These are phyloP conservation scores for Geotrichum restrictum DNA, from an alignment of 1,139 yeast genomes.

Conservation along the genomic window DNA sequence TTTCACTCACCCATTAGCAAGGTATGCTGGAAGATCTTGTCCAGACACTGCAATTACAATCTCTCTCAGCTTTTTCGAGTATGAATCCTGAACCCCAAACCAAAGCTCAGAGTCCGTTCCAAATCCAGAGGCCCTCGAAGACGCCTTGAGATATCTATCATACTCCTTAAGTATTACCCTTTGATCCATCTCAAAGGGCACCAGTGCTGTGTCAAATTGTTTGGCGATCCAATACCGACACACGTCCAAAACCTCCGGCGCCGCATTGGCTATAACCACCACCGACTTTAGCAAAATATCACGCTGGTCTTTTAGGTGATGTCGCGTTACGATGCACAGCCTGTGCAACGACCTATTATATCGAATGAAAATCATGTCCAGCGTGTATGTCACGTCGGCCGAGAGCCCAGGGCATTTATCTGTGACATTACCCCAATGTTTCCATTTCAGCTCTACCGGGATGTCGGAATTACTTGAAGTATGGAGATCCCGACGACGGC, in stretches of 20 bases:
- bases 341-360: conserved; percentile 10
- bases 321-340: conserved; percentile 11
- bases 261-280: conserved; percentile 6
- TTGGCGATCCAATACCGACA: conserved; percentile 10
- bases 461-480: too few species aligned
- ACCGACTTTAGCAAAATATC: not conserved
- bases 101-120: conserved; percentile 14
- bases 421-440: conserved; percentile 8
- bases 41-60: conserved; percentile 11
- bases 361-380: conserved; percentile 12
- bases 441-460: conserved; percentile 10
- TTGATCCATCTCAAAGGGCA: not conserved
- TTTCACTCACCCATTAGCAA: conserved; percentile 5
- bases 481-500: too few species aligned
- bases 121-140: conserved; percentile 2
- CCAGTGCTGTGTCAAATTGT: conserved; percentile 7
- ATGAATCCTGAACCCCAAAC: conserved; percentile 5
- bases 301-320: not conserved
- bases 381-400: conserved; percentile 2
- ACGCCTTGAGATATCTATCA: conserved; percentile 1
- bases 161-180: not conserved
- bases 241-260: conserved; percentile 16
- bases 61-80: conserved; percentile 8
- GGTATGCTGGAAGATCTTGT: conserved; percentile 7
- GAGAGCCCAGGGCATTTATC: conserved; percentile 1